Evolutionary conservation across 148 eudicot genomes (phyloP), one percentile per base, ranked within the genome.

Genomic region (Diospyros kaki): DNA sequence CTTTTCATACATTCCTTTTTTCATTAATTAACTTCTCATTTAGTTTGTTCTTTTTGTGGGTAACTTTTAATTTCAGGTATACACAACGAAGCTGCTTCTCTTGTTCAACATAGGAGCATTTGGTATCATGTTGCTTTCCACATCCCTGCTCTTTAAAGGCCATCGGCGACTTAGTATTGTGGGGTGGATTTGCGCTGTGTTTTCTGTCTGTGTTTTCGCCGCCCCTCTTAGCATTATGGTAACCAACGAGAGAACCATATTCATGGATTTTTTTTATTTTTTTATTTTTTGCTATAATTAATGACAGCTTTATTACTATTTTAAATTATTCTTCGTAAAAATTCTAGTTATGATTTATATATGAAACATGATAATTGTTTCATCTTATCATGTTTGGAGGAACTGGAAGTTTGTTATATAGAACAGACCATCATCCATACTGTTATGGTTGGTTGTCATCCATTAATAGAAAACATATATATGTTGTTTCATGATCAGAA

Each of bases 181-280:
- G 13, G 97, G 97, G 18, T 92, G 94, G 97, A 89, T 87, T n/a
- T 89, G 97, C 55, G 93, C 86, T 4, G 84, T 80, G 28, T 93
- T 93, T 75, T 89, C 96, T 3, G 87, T 89, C 43, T 78, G 86
- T 38, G 96, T 91, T 45, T 93, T 90, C 15, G 90, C 87, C 4
- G 89, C 98, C 64, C 98, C 96, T 28, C 28, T 28, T 28, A 28
- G 28, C 28, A 28, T 28, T 28, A 28, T 28, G 28, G 28, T 28
- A 28, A 28, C 28, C 28, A 28, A 28, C 28, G 28, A 28, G 28
- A 28, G 28, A 28, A 28, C 28, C 28, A 28, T 28, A 28, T 28
- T 28, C 28, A 28, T 28, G 28, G 28, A 28, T 28, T 28, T 28
- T 28, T 28, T 28, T 28, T 28, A 28, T 28, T 28, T 28, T 28